phyloP scores from a whole-genome alignment of 345 rosid species.

The Eutrema yunnanense region DNA sequence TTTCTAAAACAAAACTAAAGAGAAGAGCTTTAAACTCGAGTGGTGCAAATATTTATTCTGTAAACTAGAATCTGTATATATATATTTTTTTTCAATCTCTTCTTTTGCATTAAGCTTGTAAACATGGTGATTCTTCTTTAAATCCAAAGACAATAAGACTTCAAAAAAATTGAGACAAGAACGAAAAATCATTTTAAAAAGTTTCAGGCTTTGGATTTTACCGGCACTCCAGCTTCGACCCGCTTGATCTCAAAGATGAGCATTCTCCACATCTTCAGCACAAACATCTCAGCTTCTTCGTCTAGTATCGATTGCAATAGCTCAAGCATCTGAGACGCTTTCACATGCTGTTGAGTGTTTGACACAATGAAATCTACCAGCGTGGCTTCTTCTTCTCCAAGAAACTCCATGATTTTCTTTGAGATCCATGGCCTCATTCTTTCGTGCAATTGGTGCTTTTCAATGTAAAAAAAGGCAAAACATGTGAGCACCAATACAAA shows the following conservation, averaged over 20 bases:
- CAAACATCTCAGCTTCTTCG: conserved; percentile 98
- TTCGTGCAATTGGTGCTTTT: conserved; percentile 74
- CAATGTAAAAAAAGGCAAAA: background rate
- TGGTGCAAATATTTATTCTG: conserved; percentile 2
- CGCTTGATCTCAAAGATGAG: conserved; percentile 93
- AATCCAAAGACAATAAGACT: conserved; percentile 12
- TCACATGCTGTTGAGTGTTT: conserved; percentile 77
- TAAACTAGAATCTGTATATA: conserved; percentile 1
- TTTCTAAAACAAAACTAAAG: background rate
- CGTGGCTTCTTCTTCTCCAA: conserved; percentile 91
- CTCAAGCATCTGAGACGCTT: conserved; percentile 93
- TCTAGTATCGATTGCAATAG: conserved; percentile 76
- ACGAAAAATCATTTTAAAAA: background rate
- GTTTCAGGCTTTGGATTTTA: conserved; percentile 52
- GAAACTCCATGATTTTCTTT: conserved; percentile 88
- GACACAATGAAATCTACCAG: conserved; percentile 82
- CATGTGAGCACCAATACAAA: conserved; percentile 14
- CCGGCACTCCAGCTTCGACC: conserved; percentile 68
- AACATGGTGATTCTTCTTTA: conserved; percentile 6
- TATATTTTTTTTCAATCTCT: background rate
- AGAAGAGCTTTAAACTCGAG: background rate
- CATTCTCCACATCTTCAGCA: conserved; percentile 99
- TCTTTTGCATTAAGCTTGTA: conserved; percentile 18
- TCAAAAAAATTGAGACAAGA: background rate
- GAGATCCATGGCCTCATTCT: conserved; percentile 99